These are phyloP conservation scores for Kwoniella dendrophila DNA, from an alignment of 768 basidiomycete genomes.

Conservation along the genomic window DNA sequence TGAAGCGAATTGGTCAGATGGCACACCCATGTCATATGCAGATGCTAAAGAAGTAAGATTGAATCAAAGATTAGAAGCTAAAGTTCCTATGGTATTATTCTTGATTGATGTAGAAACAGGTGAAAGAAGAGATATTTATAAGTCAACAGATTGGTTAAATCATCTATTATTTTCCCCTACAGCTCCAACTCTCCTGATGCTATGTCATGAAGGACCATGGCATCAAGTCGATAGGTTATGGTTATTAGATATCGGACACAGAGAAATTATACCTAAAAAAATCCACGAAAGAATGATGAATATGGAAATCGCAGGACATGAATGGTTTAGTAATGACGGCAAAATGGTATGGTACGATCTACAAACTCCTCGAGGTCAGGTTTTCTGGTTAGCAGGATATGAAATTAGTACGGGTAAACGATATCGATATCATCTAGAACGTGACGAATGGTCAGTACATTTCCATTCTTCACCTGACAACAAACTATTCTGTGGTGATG, in stretches of 20 bases:
- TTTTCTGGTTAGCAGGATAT: slow-evolving; percentile 34
- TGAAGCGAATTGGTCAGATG: slow-evolving; percentile 29
- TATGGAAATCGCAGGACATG: slow-evolving; percentile 39
- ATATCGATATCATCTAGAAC: slow-evolving; percentile 22
- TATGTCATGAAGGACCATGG: slow-evolving; percentile 36
- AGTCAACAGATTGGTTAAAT: slow-evolving; percentile 34
- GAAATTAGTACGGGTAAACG: slow-evolving; percentile 26
- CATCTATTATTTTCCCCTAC: slow-evolving; percentile 34
- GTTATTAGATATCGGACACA: slow-evolving; percentile 19
- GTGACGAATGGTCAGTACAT: slow-evolving; percentile 34
- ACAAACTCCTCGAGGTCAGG: slow-evolving; percentile 32
- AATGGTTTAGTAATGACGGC: slow-evolving; percentile 31
- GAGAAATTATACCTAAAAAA: background rate
- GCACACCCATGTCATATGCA: slow-evolving; percentile 32
- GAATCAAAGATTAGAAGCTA: slow-evolving; percentile 27
- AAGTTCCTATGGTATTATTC: slow-evolving; percentile 26
- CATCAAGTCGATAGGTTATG: slow-evolving; percentile 34
- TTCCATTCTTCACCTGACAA: slow-evolving; percentile 24
- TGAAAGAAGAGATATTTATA: slow-evolving; percentile 22
- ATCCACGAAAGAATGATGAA: slow-evolving; percentile 32
- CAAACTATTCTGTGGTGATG: slow-evolving; percentile 29
- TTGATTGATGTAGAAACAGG: slow-evolving; percentile 23
- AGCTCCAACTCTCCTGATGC: slow-evolving; percentile 28
- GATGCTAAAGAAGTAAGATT: slow-evolving; percentile 32
- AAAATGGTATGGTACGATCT: slow-evolving; percentile 32